phyloP scores from a whole-genome alignment of 805 yeast genomes.

The Lipomyces sp. region DNA sequence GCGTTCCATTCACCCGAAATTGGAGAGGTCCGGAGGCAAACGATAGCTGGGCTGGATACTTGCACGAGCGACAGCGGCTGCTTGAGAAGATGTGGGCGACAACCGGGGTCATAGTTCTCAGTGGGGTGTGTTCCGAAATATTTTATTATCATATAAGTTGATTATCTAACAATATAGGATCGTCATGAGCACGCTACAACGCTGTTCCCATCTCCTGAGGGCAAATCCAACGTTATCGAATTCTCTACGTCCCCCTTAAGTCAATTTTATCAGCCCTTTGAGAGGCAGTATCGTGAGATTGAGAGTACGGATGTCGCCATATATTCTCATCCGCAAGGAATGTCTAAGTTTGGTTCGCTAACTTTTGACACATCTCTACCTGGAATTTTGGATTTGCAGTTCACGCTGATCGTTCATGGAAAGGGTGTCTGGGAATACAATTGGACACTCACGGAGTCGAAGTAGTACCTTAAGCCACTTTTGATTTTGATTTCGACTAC shows the following conservation, averaged over 20 bases:
- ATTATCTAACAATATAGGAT: background rate
- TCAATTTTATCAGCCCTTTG: constrained; percentile 2
- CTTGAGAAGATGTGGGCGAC: background rate
- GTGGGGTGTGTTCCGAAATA: background rate
- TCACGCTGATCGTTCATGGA: background rate
- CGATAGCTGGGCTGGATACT: background rate
- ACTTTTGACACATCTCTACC: background rate
- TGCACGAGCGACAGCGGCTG: background rate
- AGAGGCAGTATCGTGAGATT: background rate
- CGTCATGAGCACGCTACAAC: background rate
- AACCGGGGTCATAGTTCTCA: background rate
- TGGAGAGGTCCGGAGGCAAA: background rate
- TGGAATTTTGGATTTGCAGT: background rate
- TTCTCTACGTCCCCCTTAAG: background rate
- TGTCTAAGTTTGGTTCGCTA: background rate
- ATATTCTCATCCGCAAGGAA: background rate
- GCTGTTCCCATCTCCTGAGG: background rate
- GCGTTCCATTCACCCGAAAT: background rate
- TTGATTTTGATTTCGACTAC: too few species aligned
- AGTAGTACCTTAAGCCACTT: background rate
- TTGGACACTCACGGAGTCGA: background rate
- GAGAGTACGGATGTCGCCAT: background rate
- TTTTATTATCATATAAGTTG: background rate
- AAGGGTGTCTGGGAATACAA: background rate
- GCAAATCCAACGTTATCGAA: background rate